Conservation (phyloP, 116 monocot species). For the Thalassia testudinum region DNA sequence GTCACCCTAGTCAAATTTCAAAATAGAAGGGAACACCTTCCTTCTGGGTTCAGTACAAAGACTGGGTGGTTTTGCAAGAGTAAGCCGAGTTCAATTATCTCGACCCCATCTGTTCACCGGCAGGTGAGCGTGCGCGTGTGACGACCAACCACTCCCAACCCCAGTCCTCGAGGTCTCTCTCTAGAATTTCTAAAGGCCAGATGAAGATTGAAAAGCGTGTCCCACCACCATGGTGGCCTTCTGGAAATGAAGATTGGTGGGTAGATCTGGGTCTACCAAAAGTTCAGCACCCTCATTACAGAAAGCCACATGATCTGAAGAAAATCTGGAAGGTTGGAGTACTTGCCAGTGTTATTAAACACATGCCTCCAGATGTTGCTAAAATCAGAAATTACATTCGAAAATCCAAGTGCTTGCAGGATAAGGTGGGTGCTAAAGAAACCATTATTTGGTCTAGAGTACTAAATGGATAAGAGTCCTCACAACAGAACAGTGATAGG, state of each 20-base stretch:
- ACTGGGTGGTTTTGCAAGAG: constrained; percentile 56
- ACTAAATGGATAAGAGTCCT: constrained; percentile 42
- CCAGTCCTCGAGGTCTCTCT: no score
- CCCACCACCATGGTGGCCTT: constrained; percentile 86
- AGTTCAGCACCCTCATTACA: constrained; percentile 53
- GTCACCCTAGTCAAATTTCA: constrained; percentile 66
- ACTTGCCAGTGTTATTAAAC: constrained; percentile 66
- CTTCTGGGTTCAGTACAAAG: constrained; percentile 43
- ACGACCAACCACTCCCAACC: constrained; percentile 69
- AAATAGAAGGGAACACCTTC: constrained; percentile 49
- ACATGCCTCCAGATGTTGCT: constrained; percentile 75
- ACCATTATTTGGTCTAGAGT: constrained; percentile 69
- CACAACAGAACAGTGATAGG: constrained; percentile 18
- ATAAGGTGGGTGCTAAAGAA: constrained; percentile 84
- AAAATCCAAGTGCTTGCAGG: constrained; percentile 86
- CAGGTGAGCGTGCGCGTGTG: constrained; percentile 59
- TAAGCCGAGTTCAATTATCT: constrained; percentile 54
- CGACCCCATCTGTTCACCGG: constrained; percentile 68
- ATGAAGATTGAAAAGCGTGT: constrained; percentile 59
- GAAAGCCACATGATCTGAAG: constrained; percentile 87
- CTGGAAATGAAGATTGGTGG: constrained; percentile 79
- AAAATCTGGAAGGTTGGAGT: constrained; percentile 87
- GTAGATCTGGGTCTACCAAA: constrained; percentile 46
- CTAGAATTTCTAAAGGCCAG: no score
- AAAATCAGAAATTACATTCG: constrained; percentile 56